Percentiles rank a stretch among this genome's conserved stretches.
These are phyloP conservation scores for Xylariaceae sp. DNA, from an alignment of 2,329 filamentous ascomycete species.

Conservation along the genomic window DNA sequence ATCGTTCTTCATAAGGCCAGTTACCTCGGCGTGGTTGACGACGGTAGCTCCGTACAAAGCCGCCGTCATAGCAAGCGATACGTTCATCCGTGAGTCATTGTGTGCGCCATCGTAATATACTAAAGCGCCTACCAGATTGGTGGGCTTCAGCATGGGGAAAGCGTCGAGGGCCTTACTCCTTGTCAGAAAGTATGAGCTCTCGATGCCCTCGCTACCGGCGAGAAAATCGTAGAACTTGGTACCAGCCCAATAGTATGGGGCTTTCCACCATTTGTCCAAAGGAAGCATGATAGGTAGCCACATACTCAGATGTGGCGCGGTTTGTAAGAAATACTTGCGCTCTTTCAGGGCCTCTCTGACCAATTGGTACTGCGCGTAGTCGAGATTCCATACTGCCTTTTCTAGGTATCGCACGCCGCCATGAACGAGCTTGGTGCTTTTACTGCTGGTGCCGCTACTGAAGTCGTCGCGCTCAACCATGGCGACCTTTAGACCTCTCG, in stretches of 20 bases:
- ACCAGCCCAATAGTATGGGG: slow-evolving; percentile 77
- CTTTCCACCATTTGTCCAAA: slow-evolving; percentile 78
- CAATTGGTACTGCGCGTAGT: slow-evolving; percentile 75
- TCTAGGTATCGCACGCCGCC: slow-evolving; percentile 77
- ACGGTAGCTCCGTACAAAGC: slow-evolving; percentile 86
- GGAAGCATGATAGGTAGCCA: slow-evolving; percentile 81
- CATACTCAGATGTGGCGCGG: slow-evolving; percentile 74
- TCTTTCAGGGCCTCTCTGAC: slow-evolving; percentile 77
- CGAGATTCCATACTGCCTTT: slow-evolving; percentile 77
- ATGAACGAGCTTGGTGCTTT: slow-evolving; percentile 80
- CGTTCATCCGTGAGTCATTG: slow-evolving; percentile 93
- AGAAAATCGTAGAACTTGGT: slow-evolving; percentile 86
- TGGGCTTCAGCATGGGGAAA: slow-evolving; percentile 87
- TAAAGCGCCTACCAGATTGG: slow-evolving; percentile 78
- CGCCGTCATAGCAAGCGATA: slow-evolving; percentile 85
- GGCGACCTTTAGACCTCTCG: slow-evolving; percentile 74
- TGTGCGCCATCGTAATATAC: slow-evolving; percentile 94
- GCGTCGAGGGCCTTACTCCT: slow-evolving; percentile 85
- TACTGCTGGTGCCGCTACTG: slow-evolving; percentile 74
- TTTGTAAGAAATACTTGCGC: slow-evolving; percentile 77
- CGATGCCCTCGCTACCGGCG: slow-evolving; percentile 85
- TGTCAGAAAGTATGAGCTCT: slow-evolving; percentile 87
- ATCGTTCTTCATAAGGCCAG: slow-evolving; percentile 74
- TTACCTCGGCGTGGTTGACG: slow-evolving; percentile 85
- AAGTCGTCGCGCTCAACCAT: slow-evolving; percentile 77